Conservation (phyloP, 495 filamentous ascomycete genomes). For the Hypoxylon fragiforme region DNA sequence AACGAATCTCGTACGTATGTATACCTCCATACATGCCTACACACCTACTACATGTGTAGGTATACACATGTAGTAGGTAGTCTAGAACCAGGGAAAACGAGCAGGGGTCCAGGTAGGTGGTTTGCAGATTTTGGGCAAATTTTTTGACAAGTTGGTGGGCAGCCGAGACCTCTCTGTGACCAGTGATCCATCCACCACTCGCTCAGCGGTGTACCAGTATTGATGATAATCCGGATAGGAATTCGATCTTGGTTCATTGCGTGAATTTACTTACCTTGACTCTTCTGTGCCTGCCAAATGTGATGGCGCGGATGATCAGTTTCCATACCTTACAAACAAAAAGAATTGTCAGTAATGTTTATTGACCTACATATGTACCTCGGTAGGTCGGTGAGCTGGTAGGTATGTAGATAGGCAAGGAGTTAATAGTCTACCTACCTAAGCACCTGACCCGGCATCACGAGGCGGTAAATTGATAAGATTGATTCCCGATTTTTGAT, state of each 20-base stretch:
- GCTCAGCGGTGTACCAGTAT: conserved; percentile 12
- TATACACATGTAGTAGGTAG: too few species aligned
- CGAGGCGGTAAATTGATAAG: not conserved
- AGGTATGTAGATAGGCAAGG: too few species aligned
- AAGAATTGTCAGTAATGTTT: too few species aligned
- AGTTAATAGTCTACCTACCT: too few species aligned
- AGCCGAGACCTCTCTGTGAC: conserved; percentile 15
- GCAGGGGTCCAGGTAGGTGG: too few species aligned
- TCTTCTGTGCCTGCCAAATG: conserved; percentile 6
- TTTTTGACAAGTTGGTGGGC: conserved; percentile 11
- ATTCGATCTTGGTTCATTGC: conserved; percentile 8
- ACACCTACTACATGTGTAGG: not conserved
- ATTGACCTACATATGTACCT: conserved; percentile 2
- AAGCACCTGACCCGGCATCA: too few species aligned
- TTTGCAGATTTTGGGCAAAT: too few species aligned
- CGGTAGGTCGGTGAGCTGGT: too few species aligned
- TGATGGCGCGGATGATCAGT: conserved; percentile 14
- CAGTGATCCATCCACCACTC: conserved; percentile 3
- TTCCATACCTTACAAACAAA: too few species aligned
- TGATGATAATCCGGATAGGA: conserved; percentile 12
- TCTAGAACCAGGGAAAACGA: too few species aligned
- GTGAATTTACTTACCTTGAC: conserved; percentile 8
- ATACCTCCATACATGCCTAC: too few species aligned
- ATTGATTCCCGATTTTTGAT: too few species aligned
- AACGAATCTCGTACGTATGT: conserved; percentile 14